Conservation (phyloP, 805 yeast genomes). For the Candida sphagnicola region DNA sequence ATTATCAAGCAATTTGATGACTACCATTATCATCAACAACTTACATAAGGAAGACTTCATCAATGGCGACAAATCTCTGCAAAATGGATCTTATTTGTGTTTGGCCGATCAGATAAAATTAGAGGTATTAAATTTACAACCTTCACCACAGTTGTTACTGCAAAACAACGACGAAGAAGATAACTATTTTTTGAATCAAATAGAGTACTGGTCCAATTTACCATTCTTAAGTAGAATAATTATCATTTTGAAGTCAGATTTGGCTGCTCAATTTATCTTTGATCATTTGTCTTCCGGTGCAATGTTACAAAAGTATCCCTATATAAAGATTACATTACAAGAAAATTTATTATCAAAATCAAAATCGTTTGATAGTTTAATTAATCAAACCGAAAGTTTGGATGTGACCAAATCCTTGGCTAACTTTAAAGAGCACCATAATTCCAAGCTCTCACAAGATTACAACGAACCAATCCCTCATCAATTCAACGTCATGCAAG, state of each 20-base stretch:
- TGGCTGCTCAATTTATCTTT: conserved; percentile 22
- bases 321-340: conserved; percentile 29
- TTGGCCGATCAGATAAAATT: conserved; percentile 34
- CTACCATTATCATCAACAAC: conserved; percentile 35
- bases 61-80: conserved; percentile 7
- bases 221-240: conserved; percentile 36
- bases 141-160: conserved; percentile 2
- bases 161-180: conserved; percentile 12
- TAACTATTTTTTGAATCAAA: conserved; percentile 21
- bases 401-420: conserved; percentile 18
- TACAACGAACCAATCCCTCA: conserved; percentile 36
- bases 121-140: conserved; percentile 21
- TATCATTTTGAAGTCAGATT: conserved; percentile 30
- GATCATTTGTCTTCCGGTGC: conserved; percentile 14
- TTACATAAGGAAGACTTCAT: conserved; percentile 28
- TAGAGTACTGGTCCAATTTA: conserved; percentile 34
- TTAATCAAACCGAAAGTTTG: conserved; percentile 12
- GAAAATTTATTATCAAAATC: conserved; percentile 35
- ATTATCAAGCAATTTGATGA: conserved; percentile 12
- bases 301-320: conserved; percentile 8
- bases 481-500: conserved; percentile 22
- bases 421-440: conserved; percentile 20
- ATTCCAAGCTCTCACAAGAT: conserved; percentile 6
- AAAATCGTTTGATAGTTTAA: conserved; percentile 23
- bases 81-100: conserved; percentile 14